A percentile compares a stretch with the other conserved stretches of the same genome.
Conservation (phyloP, 2,329 filamentous ascomycete genomes). For the Leptographium galeiforme region DNA sequence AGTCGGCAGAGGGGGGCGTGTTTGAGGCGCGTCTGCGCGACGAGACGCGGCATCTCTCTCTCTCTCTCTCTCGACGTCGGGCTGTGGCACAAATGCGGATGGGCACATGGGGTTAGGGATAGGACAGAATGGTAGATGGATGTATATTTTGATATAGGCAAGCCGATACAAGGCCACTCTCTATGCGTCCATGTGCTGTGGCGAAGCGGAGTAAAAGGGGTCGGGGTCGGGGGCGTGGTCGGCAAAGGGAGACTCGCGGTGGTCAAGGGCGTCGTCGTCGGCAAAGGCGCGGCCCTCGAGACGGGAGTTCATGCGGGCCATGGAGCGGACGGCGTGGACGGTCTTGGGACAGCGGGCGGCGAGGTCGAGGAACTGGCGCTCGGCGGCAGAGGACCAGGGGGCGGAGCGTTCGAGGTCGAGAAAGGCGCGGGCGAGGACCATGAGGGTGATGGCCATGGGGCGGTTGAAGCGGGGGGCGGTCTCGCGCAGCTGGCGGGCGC, state of each 20-base stretch:
- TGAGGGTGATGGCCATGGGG: conserved; percentile 31
- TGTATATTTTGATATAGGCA: no score
- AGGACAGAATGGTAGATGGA: no score
- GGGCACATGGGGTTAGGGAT: no score
- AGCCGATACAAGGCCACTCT: no score
- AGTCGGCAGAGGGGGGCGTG: background rate
- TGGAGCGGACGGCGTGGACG: conserved; percentile 23
- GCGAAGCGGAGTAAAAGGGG: no score
- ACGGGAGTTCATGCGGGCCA: conserved; percentile 11
- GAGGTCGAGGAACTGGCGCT: conserved; percentile 24
- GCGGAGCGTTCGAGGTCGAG: conserved; percentile 32
- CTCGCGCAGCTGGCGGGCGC: conserved; percentile 21
- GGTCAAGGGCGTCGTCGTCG: background rate
- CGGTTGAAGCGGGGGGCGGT: conserved; percentile 23
- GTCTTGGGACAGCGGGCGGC: conserved; percentile 25
- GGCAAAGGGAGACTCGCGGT: no score
- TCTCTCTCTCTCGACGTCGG: background rate
- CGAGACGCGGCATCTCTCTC: background rate
- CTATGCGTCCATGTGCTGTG: no score
- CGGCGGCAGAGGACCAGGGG: conserved; percentile 33
- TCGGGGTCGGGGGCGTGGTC: no score
- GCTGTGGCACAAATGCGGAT: no score
- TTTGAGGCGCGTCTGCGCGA: no score
- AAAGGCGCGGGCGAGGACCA: conserved; percentile 35
- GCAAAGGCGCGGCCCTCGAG: conserved; percentile 15